Evolutionary conservation across 2,329 filamentous ascomycete genomes (phyloP), one percentile per base, ranked within the genome.

Genomic region (Penicillium sp.): DNA sequence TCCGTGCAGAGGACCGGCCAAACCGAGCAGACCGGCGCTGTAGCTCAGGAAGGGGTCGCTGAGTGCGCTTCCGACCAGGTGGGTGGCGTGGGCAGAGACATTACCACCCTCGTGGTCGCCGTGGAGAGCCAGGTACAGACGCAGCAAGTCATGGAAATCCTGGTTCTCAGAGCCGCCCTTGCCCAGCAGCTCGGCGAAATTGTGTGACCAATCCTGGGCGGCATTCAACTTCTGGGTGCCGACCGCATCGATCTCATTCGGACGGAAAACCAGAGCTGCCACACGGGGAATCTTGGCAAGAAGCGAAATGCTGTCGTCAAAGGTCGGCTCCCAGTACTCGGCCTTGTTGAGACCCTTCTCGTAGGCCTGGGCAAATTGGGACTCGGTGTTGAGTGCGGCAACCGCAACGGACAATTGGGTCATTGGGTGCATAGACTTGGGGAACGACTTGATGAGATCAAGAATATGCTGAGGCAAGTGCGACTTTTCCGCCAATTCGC

Each of bases 61-160:
- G 39, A 98, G 79, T 13, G 92, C 92, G 54, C 85, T 93, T 35
- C 92, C 92, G 39, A 98, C 92, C 26, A 98, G 74, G 66, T 98
- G 92, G 6, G 92, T 96, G 17, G 92, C 72, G 64, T 98, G 92
- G 1, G 92, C 92, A 26, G 89, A 95, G 47, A 98, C 92, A 56
- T 98, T 98, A 41, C 92, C 92, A 45, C 92, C 92, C 69, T 98
- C 92, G 70, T 98, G 92, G 67, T 98, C 92, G 47, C 92, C 92
- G 68, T 98, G 92, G 4, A 98, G 82, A 33, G 92, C 90, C 15
- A 98, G 80, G 69, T 98, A 98, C 20, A 98, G 73, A 54, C 92
- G 80, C 47, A 98, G 77, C 13, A 98, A 76, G 59, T 98, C 92
- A 64, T 96, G 90, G 76, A 98, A 61, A 45, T 67, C 55, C 41